A percentile compares a stretch with the other conserved stretches of the same genome.
Evolutionary conservation across 2,329 filamentous ascomycete species (phyloP).

Genomic region (Leptosphaerulina australis): DNA sequence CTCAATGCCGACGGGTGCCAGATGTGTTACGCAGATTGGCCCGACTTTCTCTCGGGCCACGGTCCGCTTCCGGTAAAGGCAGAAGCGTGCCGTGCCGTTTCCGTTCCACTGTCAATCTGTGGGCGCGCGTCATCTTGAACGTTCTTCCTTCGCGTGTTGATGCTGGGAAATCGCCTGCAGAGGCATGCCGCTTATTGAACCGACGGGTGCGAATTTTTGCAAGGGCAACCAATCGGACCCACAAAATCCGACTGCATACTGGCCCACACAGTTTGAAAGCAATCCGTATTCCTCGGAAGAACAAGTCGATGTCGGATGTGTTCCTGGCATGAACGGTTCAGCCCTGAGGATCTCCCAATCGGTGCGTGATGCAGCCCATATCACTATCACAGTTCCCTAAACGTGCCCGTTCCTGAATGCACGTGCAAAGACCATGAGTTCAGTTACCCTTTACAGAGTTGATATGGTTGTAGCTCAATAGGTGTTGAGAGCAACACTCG

Average conservation of each 20-base stretch:
- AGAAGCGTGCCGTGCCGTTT: slow-evolving; percentile 40
- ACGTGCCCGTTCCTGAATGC: slow-evolving; percentile 31
- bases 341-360: slow-evolving; percentile 35
- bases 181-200: slow-evolving; percentile 23
- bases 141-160: slow-evolving; percentile 27
- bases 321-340: slow-evolving; percentile 37
- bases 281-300: slow-evolving; percentile 19
- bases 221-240: slow-evolving; percentile 21
- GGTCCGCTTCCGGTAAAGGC: slow-evolving; percentile 35
- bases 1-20: slow-evolving; percentile 35
- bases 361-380: slow-evolving; percentile 34
- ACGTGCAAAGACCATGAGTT: slow-evolving; percentile 38
- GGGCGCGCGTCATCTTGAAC: slow-evolving; percentile 32
- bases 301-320: slow-evolving; percentile 24
- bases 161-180: slow-evolving; percentile 24
- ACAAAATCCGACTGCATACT: slow-evolving; percentile 15
- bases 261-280: slow-evolving; percentile 9
- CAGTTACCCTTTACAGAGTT: slow-evolving; percentile 19
- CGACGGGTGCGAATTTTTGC: slow-evolving; percentile 13
- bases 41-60: slow-evolving; percentile 25
- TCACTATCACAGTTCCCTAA: slow-evolving; percentile 34
- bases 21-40: slow-evolving; percentile 39
- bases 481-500: slow-evolving; percentile 22
- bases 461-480: slow-evolving; percentile 15
- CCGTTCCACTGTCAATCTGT: slow-evolving; percentile 32